These are phyloP conservation scores for Drechslera avenae DNA, from an alignment of 2,329 filamentous ascomycete species.

Conservation along the genomic window DNA sequence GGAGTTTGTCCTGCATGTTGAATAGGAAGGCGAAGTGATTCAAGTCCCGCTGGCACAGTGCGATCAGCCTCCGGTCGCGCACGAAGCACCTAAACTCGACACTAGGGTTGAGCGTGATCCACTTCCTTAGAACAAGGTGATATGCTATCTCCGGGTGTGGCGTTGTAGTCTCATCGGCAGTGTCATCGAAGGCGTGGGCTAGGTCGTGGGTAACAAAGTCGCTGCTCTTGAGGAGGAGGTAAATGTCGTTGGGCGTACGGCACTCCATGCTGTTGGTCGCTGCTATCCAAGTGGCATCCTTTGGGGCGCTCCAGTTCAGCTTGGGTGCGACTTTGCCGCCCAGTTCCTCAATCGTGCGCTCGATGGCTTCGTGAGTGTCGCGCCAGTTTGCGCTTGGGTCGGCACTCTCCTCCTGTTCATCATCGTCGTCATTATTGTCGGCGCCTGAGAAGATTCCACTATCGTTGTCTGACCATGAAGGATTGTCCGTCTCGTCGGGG, in stretches of 20 bases:
- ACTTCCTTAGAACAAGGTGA: slow-evolving; percentile 83
- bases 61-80: slow-evolving; percentile 77
- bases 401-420: slow-evolving; percentile 60
- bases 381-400: slow-evolving; percentile 68
- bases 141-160: slow-evolving; percentile 64
- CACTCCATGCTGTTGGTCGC: slow-evolving; percentile 91
- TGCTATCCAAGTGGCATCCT: slow-evolving; percentile 92
- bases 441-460: slow-evolving; percentile 57
- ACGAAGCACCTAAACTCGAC: slow-evolving; percentile 97
- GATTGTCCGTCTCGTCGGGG: slow-evolving; percentile 62
- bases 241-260: slow-evolving; percentile 85
- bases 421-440: slow-evolving; percentile 55
- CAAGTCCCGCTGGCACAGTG: slow-evolving; percentile 84
- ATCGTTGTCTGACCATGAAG: slow-evolving; percentile 56
- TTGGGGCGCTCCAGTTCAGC: slow-evolving; percentile 95
- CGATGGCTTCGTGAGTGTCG: slow-evolving; percentile 77
- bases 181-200: slow-evolving; percentile 88
- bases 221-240: slow-evolving; percentile 90
- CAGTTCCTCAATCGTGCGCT: slow-evolving; percentile 75
- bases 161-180: slow-evolving; percentile 40
- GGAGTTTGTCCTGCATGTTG: slow-evolving; percentile 67
- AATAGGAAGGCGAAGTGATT: slow-evolving; percentile 88
- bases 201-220: slow-evolving; percentile 95
- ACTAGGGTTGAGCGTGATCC: slow-evolving; percentile 84
- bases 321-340: slow-evolving; percentile 90